phyloP scores from a whole-genome alignment of 2,329 filamentous ascomycete species.

The Xylaria arbuscula region DNA sequence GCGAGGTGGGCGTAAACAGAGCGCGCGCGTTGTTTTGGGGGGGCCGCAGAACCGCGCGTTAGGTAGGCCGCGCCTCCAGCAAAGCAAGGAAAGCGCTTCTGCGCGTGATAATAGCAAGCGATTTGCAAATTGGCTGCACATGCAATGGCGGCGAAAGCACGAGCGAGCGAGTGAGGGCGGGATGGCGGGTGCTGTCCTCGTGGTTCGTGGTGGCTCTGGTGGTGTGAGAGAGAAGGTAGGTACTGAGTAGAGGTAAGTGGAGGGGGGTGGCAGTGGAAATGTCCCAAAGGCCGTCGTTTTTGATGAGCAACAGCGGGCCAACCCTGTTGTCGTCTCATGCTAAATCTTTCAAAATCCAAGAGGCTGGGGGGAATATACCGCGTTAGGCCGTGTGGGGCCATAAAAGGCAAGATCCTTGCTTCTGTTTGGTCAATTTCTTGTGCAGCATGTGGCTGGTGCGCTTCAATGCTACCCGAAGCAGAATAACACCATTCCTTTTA shows the following conservation, averaged over 20 bases:
- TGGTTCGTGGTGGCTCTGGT: slow-evolving; percentile 24
- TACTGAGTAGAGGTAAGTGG: slow-evolving; percentile 33
- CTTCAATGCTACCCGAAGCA: slow-evolving; percentile 23
- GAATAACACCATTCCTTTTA: slow-evolving; percentile 25
- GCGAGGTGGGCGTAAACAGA: slow-evolving; percentile 46
- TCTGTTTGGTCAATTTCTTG: slow-evolving; percentile 24
- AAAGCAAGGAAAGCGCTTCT: slow-evolving; percentile 28
- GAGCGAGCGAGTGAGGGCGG: slow-evolving; percentile 18
- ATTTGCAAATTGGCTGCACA: not conserved
- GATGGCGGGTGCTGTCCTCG: slow-evolving; percentile 24
- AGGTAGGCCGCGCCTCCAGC: slow-evolving; percentile 39
- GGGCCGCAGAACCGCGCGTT: slow-evolving; percentile 44
- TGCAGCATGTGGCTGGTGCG: slow-evolving; percentile 39
- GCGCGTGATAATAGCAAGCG: slow-evolving; percentile 25
- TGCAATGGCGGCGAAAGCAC: slow-evolving; percentile 24
- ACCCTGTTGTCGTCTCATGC: slow-evolving; percentile 32
- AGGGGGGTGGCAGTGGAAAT: slow-evolving; percentile 38
- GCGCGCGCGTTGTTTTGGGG: slow-evolving; percentile 48
- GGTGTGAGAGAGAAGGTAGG: slow-evolving; percentile 5
- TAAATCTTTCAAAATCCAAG: slow-evolving; percentile 37
- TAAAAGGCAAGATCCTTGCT: not conserved
- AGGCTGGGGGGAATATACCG: slow-evolving; percentile 36
- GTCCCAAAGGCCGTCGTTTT: slow-evolving; percentile 35
- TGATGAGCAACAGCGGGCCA: slow-evolving; percentile 39
- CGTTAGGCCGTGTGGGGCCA: not conserved